Evolutionary conservation across 2,329 filamentous ascomycete genomes (phyloP).

Genomic region (Chrysosporium queenslandicum): DNA sequence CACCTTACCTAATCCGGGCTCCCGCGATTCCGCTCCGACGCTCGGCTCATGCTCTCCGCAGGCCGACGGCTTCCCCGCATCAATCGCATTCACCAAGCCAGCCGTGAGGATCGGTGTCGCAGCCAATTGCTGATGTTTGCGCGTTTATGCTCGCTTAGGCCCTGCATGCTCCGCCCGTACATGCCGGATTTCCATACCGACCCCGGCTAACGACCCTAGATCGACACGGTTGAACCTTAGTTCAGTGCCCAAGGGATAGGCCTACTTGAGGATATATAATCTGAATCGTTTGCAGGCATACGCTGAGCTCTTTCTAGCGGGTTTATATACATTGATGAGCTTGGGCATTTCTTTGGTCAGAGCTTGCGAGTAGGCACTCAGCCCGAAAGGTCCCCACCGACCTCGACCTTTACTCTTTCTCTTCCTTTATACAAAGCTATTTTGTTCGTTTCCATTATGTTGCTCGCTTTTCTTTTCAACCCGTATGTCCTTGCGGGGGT

Average conservation of each 20-base stretch:
- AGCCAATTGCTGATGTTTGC: constrained; percentile 1
- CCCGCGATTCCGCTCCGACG: not conserved
- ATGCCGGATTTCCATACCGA: constrained; percentile 1
- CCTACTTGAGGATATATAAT: not conserved
- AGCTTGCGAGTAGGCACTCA: too few species aligned
- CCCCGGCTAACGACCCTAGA: constrained; percentile 1
- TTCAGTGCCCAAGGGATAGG: not conserved
- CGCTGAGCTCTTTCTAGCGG: not conserved
- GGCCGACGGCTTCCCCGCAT: constrained; percentile 1
- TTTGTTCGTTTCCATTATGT: not conserved
- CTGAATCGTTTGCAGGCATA: not conserved
- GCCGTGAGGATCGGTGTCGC: not conserved
- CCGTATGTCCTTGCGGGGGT: constrained; percentile 5
- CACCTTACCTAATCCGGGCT: not conserved
- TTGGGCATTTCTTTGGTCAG: too few species aligned
- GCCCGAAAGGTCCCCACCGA: not conserved
- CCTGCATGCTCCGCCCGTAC: not conserved
- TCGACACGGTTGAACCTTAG: not conserved
- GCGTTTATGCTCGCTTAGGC: not conserved
- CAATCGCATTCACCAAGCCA: not conserved
- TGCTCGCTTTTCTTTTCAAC: constrained; percentile 5
- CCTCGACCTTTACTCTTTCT: not conserved
- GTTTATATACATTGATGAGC: too few species aligned
- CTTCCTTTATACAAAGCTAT: not conserved
- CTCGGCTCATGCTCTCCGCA: not conserved